Base-by-base conservation (phyloP, 208 protist species). In the Angomonas desouzai region DNA sequence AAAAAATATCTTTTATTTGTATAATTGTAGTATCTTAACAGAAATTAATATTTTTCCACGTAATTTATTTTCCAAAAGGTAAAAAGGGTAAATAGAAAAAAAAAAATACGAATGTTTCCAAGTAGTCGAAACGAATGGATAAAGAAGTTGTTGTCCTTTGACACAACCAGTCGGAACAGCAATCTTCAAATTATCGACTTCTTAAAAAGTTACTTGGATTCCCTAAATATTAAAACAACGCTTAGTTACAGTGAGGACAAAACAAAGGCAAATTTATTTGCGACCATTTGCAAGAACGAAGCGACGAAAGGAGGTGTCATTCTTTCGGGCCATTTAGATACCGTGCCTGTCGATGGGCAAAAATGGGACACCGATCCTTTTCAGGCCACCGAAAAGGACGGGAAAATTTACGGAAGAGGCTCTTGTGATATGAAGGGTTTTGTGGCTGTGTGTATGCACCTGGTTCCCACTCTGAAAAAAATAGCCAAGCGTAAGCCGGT, bases 331-430 rank as follows among this genome's bases (percentile, higher is more conserved):
- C 75, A 87, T 71, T 88, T 74, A 6, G 80, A 91, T 58, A 79
- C 87, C 40, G 85, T 91, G 53, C 77, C 85, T 16, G 80, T 87
- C 56, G 76, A 76, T 34, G 85, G 81, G 34, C 85, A 91, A 71
- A 68, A 68, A 76, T 87, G 83, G 75, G 70, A 78, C 70, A 79
- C 47, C 53, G 77, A 85, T 66, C 73, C 83, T 2, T 87, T 86
- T 33, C 62, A 43, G 38, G 40, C 84, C 62, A 49, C 38, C 20
- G 56, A 62, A 45, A 27, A 27, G 62, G 77, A 62, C 27, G 36
- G 56, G 2, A 49, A 49, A 23, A 22, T 49, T n/a, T 62, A 62
- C 27, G 56, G 56, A 20, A 68, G 72, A 25, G 77, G 77, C 45
- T 65, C 68, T 32, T 74, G 68, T 43, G 77, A 83, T 55, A 83